Base-by-base conservation (phyloP, 176 grass and related monocot genomes). In the Musa itinerans region DNA sequence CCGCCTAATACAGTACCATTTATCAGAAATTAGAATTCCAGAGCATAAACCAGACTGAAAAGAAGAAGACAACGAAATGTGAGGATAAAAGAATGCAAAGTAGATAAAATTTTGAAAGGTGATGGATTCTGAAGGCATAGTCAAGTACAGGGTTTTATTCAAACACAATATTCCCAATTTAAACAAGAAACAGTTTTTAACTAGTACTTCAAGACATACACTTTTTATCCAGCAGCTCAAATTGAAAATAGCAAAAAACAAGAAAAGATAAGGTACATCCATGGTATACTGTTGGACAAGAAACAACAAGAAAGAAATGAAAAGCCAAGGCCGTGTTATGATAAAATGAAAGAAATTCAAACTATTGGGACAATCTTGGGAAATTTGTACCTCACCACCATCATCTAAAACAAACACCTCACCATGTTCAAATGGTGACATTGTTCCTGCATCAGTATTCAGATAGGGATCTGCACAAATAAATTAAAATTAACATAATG, bases 1-100 rank as follows among this genome's bases (percentile, higher is more conserved):
- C 84, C 58, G 82, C 84, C 84, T 86, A 69, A 63, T 71, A 74
- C 14, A 74, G 29, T 14, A 53, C 20, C 2, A 65, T 70, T 63
- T 78, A 43, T 69, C 5, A 70, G 29, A 17, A 75, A 10, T 34
- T 48, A 29, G 13, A 15, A 69, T 17, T 48, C 16, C 34, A 43
- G 34, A 43, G 34, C 34, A 43, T 34, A 68, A 29, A 11, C 27
- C 2, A 34, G 22, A 69, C 29, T 48, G 7, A 62, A 2, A 62
- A 62, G 20, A 19, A 62, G 13, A 71, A 52, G 50, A 71, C 26
- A 68, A 68, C 4, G 13, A 29, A 27, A 29, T 43, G 65, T 68
- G 26, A 34, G 2, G 2, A 48, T 34, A 26, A 68, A 43, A 34
- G 24, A 34, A 68, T 62, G 57, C 14, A 61, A 61, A 61, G n/a